Conservation (phyloP, 441 rosid species). For the Populus hybrid region DNA sequence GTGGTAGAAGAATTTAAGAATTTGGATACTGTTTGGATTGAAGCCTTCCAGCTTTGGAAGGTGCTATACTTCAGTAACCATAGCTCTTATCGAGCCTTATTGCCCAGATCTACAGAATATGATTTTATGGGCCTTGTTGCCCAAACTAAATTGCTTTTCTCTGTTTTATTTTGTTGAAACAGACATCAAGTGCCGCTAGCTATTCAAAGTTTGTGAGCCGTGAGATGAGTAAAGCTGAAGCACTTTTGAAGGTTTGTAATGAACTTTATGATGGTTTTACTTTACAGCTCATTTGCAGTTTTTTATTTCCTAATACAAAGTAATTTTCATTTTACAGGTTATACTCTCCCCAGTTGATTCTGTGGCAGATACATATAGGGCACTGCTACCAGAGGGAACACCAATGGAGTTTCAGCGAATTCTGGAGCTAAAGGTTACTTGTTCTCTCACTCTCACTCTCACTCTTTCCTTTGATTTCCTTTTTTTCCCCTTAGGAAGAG, state of each 20-base stretch:
- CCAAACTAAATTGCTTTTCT: background rate
- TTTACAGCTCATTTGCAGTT: slow-evolving; percentile 1
- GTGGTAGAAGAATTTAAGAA: background rate
- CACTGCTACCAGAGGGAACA: slow-evolving; percentile 96
- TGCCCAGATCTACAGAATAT: background rate
- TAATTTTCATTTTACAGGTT: slow-evolving; percentile 44
- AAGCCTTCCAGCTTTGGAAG: background rate
- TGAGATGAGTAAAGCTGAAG: slow-evolving; percentile 99
- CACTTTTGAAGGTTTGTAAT: slow-evolving; percentile 79
- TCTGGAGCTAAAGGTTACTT: slow-evolving; percentile 84
- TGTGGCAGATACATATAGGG: slow-evolving; percentile 96
- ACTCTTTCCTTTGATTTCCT: background rate
- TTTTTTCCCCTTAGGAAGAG: background rate
- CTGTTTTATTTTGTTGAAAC: slow-evolving; percentile 18
- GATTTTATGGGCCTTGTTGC: background rate
- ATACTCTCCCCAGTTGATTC: slow-evolving; percentile 97
- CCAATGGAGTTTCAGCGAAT: slow-evolving; percentile 98
- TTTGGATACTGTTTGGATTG: background rate
- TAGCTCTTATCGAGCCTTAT: background rate
- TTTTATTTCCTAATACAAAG: background rate
- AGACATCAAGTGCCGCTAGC: slow-evolving; percentile 85
- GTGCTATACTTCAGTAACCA: background rate
- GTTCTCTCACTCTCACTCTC: no score
- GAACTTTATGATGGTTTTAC: slow-evolving; percentile 14
- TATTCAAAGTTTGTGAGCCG: slow-evolving; percentile 95